Conservation (phyloP, 768 basidiomycete species). For the Heimioporus sp. region DNA sequence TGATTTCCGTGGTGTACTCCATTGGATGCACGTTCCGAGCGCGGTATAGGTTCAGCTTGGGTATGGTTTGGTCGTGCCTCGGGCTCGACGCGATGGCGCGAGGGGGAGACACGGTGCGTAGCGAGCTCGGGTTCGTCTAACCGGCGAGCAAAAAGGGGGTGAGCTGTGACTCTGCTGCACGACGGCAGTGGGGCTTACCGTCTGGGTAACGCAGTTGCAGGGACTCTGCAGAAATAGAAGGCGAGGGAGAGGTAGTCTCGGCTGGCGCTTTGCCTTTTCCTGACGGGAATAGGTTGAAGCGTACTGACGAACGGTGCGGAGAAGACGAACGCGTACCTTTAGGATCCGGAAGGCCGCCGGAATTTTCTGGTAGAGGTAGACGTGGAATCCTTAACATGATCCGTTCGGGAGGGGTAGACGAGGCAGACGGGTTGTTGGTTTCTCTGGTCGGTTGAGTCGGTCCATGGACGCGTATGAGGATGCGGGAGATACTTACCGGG, state of each 20-base stretch:
- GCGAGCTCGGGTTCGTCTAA: conserved; percentile 8
- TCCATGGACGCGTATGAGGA: too few relatives aligned
- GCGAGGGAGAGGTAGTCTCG: background rate
- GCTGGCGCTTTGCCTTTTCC: conserved; percentile 2
- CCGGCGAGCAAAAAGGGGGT: background rate
- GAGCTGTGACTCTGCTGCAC: background rate
- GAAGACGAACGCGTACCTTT: conserved; percentile 6
- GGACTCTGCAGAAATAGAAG: conserved; percentile 8
- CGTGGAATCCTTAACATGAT: background rate
- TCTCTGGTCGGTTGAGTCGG: conserved; percentile 1
- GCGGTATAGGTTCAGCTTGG: background rate
- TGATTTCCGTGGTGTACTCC: background rate
- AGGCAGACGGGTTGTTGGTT: background rate
- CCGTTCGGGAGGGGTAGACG: conserved; percentile 1
- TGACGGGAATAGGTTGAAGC: background rate
- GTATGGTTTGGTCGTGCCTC: too few relatives aligned
- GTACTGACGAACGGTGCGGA: background rate
- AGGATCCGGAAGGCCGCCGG: background rate
- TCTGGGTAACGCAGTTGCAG: conserved; percentile 9
- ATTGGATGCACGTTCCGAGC: background rate
- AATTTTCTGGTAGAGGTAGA: background rate
- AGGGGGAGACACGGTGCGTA: too few relatives aligned
- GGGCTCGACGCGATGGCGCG: too few relatives aligned
- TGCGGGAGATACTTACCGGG: background rate
- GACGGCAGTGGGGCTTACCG: conserved; percentile 1